Evolutionary conservation across 1,139 yeast species (phyloP).

Genomic region (Scheffersomyces titani): DNA sequence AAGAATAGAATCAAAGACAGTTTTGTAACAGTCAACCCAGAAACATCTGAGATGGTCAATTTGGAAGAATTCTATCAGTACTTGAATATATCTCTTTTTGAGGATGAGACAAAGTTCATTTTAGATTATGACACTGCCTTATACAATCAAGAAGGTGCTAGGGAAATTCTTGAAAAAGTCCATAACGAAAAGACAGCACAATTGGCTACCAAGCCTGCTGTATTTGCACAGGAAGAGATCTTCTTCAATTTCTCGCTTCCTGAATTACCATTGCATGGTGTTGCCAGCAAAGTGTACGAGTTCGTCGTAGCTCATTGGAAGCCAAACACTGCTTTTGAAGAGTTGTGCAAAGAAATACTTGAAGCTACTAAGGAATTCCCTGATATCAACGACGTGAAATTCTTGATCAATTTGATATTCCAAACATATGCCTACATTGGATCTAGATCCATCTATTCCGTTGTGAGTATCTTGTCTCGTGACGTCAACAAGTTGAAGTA

Average conservation of each 20-base stretch:
- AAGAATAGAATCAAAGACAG: slow-evolving; percentile 73
- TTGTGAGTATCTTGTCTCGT: slow-evolving; percentile 66
- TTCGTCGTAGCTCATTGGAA: slow-evolving; percentile 45
- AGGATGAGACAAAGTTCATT: slow-evolving; percentile 26
- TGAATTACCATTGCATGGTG: slow-evolving; percentile 38
- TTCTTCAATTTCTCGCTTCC: slow-evolving; percentile 38
- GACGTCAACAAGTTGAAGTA: slow-evolving; percentile 53
- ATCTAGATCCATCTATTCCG: slow-evolving; percentile 86
- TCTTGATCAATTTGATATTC: slow-evolving; percentile 60
- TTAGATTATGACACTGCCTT: slow-evolving; percentile 39
- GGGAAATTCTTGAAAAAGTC: slow-evolving; percentile 28
- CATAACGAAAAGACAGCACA: slow-evolving; percentile 32
- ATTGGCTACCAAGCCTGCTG: slow-evolving; percentile 24
- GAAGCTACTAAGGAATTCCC: slow-evolving; percentile 19
- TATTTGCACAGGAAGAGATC: slow-evolving; percentile 45
- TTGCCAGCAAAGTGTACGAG: slow-evolving; percentile 42
- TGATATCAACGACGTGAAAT: slow-evolving; percentile 41
- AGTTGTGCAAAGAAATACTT: slow-evolving; percentile 32
- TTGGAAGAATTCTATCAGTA: slow-evolving; percentile 64
- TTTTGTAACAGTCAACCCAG: slow-evolving; percentile 53
- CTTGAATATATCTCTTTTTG: slow-evolving; percentile 48
- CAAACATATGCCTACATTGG: slow-evolving; percentile 83
- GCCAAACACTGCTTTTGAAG: slow-evolving; percentile 40
- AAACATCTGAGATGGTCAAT: slow-evolving; percentile 24
- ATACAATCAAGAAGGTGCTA: slow-evolving; percentile 27